phyloP scores from a whole-genome alignment of 2,329 filamentous ascomycete species.

The Paramyrothecium roridum region DNA sequence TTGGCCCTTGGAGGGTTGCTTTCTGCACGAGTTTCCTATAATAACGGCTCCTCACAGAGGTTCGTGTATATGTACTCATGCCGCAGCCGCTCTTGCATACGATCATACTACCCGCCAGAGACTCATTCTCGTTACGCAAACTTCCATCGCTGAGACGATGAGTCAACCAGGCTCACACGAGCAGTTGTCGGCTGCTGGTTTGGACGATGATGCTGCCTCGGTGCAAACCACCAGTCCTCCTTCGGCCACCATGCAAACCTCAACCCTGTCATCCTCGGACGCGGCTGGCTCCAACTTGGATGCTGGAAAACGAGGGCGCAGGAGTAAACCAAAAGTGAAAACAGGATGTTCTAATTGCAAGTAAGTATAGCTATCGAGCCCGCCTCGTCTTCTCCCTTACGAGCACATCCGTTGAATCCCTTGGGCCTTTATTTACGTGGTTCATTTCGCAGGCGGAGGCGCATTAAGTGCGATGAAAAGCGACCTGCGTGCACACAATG shows the following conservation, averaged over 20 bases:
- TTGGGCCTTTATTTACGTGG: no score
- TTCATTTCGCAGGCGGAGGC: slow-evolving; percentile 41
- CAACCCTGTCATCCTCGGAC: background rate
- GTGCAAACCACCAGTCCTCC: no score
- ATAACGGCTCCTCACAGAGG: no score
- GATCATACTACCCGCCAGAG: background rate
- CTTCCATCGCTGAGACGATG: background rate
- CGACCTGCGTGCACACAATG: slow-evolving; percentile 61
- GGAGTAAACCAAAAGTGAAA: slow-evolving; percentile 61
- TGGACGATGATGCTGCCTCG: no score
- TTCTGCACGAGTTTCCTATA: no score
- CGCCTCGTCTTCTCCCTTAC: no score
- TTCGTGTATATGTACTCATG: no score
- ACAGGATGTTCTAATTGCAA: slow-evolving; percentile 68
- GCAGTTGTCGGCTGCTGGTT: background rate
- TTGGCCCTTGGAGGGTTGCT: no score
- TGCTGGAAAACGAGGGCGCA: slow-evolving; percentile 40
- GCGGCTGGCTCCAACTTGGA: background rate
- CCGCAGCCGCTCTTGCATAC: background rate
- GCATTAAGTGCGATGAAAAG: slow-evolving; percentile 65
- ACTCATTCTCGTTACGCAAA: background rate
- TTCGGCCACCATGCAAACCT: no score
- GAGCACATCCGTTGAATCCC: no score
- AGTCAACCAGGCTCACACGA: background rate
- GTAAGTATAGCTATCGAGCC: slow-evolving; percentile 38